Conservation (phyloP, 129 eudicot species). For the Apium graveolens region DNA sequence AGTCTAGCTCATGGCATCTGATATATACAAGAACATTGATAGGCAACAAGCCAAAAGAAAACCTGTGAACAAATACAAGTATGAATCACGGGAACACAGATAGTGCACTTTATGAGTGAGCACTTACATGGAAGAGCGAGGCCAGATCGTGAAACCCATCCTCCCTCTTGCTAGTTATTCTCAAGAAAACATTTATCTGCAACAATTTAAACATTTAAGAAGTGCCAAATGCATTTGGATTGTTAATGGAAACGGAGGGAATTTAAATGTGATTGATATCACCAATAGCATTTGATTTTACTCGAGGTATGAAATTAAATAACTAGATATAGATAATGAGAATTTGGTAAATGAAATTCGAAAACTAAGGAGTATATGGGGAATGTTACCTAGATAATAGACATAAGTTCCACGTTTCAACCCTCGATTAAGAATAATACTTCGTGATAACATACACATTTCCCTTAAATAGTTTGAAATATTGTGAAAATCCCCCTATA, state of each 20-base stretch:
- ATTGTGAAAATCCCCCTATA: background rate
- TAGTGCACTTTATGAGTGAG: background rate
- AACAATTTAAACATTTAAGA: background rate
- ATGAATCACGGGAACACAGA: background rate
- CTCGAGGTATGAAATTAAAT: background rate
- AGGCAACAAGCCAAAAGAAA: background rate
- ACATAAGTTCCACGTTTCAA: background rate
- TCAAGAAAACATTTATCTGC: conserved; percentile 90
- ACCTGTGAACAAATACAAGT: background rate
- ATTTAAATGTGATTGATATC: background rate
- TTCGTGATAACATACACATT: background rate
- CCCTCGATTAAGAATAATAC: background rate
- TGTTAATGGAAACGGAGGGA: background rate
- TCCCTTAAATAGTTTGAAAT: background rate
- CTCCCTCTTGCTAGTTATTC: conserved; percentile 82
- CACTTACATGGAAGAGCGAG: conserved; percentile 87
- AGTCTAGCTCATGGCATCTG: conserved; percentile 7
- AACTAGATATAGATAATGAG: background rate
- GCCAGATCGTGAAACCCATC: conserved; percentile 99
- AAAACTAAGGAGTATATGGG: background rate
- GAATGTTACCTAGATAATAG: background rate
- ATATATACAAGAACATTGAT: background rate
- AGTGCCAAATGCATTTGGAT: background rate
- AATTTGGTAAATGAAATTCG: background rate
- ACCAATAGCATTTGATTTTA: background rate